Evolutionary conservation across 2,329 filamentous ascomycete genomes (phyloP).

Genomic region (Lasiodiplodia hormozganensis): DNA sequence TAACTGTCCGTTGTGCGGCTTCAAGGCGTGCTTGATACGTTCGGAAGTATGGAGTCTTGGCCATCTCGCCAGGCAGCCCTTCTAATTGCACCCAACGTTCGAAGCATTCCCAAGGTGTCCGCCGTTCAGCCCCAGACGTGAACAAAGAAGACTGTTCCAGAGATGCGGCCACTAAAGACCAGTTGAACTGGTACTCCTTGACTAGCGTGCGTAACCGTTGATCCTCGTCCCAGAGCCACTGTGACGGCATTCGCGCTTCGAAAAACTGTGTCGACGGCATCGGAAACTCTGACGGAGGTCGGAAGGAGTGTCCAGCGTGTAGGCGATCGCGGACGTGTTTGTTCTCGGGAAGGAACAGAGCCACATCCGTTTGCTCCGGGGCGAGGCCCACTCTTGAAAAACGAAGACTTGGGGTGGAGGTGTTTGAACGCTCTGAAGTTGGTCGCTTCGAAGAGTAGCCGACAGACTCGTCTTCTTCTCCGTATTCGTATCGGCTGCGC

Average conservation of each 20-base stretch:
- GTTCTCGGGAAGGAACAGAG: conserved; percentile 88
- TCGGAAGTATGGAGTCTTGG: conserved; percentile 94
- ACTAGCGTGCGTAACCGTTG: conserved; percentile 86
- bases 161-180: conserved; percentile 89
- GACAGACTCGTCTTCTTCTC: conserved; percentile 68
- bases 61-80: conserved; percentile 89
- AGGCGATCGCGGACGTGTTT: conserved; percentile 88
- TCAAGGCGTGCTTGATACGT: conserved; percentile 70
- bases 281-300: conserved; percentile 86
- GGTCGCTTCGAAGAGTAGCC: conserved; percentile 46
- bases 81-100: conserved; percentile 95
- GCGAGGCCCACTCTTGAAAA: conserved; percentile 60
- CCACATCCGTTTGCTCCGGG: conserved; percentile 77
- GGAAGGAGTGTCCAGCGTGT: conserved; percentile 89
- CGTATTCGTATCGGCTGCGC: conserved; percentile 82
- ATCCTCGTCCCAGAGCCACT: conserved; percentile 91
- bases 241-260: conserved; percentile 82
- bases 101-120: conserved; percentile 98
- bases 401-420: conserved; percentile 47
- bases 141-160: conserved; percentile 77
- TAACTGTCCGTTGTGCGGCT: conserved; percentile 65
- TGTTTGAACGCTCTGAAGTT: conserved; percentile 52
- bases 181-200: conserved; percentile 95
- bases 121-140: conserved; percentile 83
- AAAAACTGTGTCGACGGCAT: conserved; percentile 95